Conservation (phyloP, 805 yeast species). For the Metschnikowia cubensis region DNA sequence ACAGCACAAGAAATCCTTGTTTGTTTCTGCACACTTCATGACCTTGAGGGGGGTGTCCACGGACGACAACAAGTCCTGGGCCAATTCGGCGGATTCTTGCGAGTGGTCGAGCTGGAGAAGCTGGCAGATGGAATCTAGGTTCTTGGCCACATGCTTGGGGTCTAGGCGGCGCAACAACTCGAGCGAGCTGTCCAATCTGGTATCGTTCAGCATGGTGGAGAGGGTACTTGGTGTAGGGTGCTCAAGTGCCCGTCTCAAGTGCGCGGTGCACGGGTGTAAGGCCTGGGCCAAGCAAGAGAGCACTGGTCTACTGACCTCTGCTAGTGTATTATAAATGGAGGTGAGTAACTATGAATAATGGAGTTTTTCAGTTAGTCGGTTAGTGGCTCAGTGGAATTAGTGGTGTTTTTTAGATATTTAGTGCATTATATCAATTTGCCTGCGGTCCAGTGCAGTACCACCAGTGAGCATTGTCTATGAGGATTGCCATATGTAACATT, state of each 20-base stretch:
- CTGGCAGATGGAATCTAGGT: constrained; percentile 48
- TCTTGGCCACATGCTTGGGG: constrained; percentile 53
- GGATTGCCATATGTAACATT: too few species aligned
- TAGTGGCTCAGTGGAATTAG: too few species aligned
- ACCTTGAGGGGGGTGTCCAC: constrained; percentile 79
- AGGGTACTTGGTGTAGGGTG: neutral
- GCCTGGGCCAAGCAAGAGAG: neutral
- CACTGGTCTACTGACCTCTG: too few species aligned
- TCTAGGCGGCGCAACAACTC: constrained; percentile 73
- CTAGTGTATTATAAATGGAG: too few species aligned
- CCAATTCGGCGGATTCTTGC: constrained; percentile 47
- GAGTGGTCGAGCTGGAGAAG: constrained; percentile 25
- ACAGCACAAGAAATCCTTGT: constrained; percentile 75
- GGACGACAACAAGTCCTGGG: constrained; percentile 81
- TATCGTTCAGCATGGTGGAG: constrained; percentile 31
- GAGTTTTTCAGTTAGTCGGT: too few species aligned
- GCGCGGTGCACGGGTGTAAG: constrained; percentile 4
- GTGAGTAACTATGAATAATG: too few species aligned
- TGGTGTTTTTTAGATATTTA: too few species aligned
- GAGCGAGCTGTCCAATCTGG: constrained; percentile 69
- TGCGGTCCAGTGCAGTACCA: too few species aligned
- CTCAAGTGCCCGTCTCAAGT: neutral
- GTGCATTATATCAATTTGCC: too few species aligned
- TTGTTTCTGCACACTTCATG: constrained; percentile 46
- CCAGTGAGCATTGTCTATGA: too few species aligned